Evolutionary conservation across 83 land plant species (phyloP).

Genomic region (Isoetes engelmannii): DNA sequence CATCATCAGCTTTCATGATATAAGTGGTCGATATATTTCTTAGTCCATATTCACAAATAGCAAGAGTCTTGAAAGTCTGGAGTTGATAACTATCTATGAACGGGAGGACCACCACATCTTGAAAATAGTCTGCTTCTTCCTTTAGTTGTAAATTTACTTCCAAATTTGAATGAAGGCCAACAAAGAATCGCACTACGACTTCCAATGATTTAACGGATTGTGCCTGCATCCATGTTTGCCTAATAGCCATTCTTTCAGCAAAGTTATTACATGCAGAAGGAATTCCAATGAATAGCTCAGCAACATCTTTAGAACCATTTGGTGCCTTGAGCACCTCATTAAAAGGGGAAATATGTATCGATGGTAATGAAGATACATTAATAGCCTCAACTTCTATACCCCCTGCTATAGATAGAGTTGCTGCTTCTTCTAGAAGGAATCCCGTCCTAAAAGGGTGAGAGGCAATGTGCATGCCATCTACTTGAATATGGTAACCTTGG

Average conservation of each 20-base stretch:
- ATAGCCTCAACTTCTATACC: too few species aligned
- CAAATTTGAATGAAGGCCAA: conserved; percentile 67
- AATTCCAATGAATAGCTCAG: conserved; percentile 64
- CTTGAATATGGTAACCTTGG: too few species aligned
- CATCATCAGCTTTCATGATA: conserved; percentile 99
- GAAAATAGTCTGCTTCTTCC: conserved; percentile 74
- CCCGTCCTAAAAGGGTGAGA: too few species aligned
- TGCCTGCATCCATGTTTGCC: conserved; percentile 96
- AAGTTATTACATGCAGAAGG: conserved; percentile 86
- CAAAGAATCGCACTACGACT: conserved; percentile 83
- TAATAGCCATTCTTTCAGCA: conserved; percentile 79
- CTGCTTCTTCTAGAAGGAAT: too few species aligned
- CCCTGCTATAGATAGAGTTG: too few species aligned
- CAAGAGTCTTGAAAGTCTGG: conserved; percentile 70
- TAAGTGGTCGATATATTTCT: conserved; percentile 59
- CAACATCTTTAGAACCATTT: conserved; percentile 19
- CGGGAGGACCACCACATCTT: conserved; percentile 84
- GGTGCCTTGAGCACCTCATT: conserved; percentile 25
- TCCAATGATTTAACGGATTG: conserved; percentile 60
- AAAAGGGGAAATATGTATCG: too few species aligned
- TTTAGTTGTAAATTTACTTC: conserved; percentile 71
- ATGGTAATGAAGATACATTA: too few species aligned
- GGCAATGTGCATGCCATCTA: too few species aligned
- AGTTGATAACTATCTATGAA: conserved; percentile 84
- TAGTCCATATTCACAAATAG: conserved; percentile 94